Conservation (phyloP, 768 basidiomycete genomes). For the Pisolithus microcarpus region DNA sequence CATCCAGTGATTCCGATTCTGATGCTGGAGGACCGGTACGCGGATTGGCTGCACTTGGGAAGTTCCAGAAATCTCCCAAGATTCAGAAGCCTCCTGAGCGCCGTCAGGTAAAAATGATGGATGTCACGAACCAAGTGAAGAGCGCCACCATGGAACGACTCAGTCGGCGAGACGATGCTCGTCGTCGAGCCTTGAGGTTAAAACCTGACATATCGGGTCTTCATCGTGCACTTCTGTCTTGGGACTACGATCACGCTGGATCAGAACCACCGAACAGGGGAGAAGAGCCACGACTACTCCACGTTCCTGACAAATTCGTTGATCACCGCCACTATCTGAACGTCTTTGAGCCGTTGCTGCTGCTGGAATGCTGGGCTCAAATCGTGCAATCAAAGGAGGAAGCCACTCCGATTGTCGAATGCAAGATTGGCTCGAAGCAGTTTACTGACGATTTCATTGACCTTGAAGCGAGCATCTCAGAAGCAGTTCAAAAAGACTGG, state of each 20-base stretch:
- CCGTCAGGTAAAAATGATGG: conserved; percentile 57
- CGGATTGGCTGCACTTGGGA: conserved; percentile 47
- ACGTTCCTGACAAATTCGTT: conserved; percentile 60
- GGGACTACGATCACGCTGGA: conserved; percentile 73
- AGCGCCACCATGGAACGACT: conserved; percentile 46
- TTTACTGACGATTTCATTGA: conserved; percentile 81
- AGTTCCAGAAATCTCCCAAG: conserved; percentile 55
- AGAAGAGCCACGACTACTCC: conserved; percentile 25
- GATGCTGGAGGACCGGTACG: conserved; percentile 42
- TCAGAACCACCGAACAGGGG: conserved; percentile 51
- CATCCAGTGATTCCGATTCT: conserved; percentile 41
- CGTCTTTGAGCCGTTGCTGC: conserved; percentile 77
- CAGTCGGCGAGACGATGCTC: conserved; percentile 53
- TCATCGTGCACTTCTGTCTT: conserved; percentile 72
- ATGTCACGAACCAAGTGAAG: conserved; percentile 37
- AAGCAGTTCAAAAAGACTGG: conserved; percentile 61
- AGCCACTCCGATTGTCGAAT: conserved; percentile 42
- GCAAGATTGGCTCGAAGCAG: conserved; percentile 60
- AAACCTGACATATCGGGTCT: conserved; percentile 78
- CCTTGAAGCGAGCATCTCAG: conserved; percentile 58
- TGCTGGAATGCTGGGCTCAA: conserved; percentile 90
- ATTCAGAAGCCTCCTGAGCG: conserved; percentile 51
- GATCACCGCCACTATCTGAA: conserved; percentile 61
- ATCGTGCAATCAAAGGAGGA: conserved; percentile 73
- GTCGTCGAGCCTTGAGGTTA: conserved; percentile 56